These are phyloP conservation scores for Russula vinacea DNA, from an alignment of 768 basidiomycete species.

Conservation along the genomic window DNA sequence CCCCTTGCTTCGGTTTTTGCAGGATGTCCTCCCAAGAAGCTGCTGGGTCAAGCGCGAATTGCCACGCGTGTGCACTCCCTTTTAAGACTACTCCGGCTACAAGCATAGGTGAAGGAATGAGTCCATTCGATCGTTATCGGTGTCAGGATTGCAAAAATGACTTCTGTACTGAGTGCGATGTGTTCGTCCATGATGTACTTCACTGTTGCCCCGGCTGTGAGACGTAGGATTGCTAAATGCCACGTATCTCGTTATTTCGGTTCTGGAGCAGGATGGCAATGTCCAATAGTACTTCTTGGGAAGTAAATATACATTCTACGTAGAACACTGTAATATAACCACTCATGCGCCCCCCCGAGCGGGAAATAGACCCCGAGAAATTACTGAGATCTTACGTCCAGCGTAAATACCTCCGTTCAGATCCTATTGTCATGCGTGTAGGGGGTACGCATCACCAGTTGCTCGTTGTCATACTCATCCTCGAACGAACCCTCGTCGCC, in stretches of 20 bases:
- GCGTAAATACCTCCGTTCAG: slow-evolving; percentile 1
- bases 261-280: background rate
- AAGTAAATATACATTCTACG: slow-evolving; percentile 3
- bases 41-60: slow-evolving; percentile 44
- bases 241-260: background rate
- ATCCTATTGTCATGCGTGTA: slow-evolving; percentile 25
- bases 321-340: slow-evolving; percentile 8
- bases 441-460: slow-evolving; percentile 40
- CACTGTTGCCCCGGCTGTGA: slow-evolving; percentile 93
- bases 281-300: background rate
- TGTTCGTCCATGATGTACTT: slow-evolving; percentile 92
- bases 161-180: slow-evolving; percentile 95
- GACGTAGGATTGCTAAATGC: slow-evolving; percentile 35
- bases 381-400: background rate
- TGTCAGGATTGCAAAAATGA: slow-evolving; percentile 83
- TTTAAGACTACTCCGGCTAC: slow-evolving; percentile 51
- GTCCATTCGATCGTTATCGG: slow-evolving; percentile 80
- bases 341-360: background rate
- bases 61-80: slow-evolving; percentile 74
- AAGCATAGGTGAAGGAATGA: slow-evolving; percentile 61
- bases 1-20: background rate
- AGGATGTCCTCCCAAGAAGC: slow-evolving; percentile 42
- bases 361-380: background rate
- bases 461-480: slow-evolving; percentile 46
- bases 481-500: slow-evolving; percentile 44